Conservation (phyloP, 2,329 filamentous ascomycete species). For the Raffaelea ambrosiae region DNA sequence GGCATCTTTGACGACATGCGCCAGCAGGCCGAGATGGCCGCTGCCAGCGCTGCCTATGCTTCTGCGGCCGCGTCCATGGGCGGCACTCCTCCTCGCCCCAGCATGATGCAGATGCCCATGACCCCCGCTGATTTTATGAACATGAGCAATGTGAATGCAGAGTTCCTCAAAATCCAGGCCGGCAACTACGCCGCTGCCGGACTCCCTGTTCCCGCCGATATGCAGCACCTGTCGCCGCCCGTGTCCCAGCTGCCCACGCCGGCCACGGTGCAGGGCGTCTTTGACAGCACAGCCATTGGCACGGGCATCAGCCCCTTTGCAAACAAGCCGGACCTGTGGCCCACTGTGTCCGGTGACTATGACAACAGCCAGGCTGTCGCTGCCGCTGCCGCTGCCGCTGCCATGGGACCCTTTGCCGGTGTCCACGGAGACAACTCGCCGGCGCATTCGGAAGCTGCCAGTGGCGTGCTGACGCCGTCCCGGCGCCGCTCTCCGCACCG, state of each 20-base stretch:
- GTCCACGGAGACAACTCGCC: slow-evolving; percentile 1
- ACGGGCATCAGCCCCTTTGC: slow-evolving; percentile 27
- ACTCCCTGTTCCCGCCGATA: slow-evolving; percentile 20
- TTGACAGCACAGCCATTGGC: slow-evolving; percentile 24
- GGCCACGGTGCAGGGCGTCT: slow-evolving; percentile 37
- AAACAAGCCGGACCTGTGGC: slow-evolving; percentile 31
- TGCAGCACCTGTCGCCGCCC: slow-evolving; percentile 33
- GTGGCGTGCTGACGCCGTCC: too few species aligned
- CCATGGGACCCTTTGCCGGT: slow-evolving; percentile 3
- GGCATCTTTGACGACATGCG: slow-evolving; percentile 52
- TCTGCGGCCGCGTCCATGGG: slow-evolving; percentile 19
- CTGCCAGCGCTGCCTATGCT: neutral
- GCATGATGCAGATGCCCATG: slow-evolving; percentile 41
- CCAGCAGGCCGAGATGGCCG: slow-evolving; percentile 39
- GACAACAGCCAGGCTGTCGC: too few species aligned
- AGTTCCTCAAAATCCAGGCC: slow-evolving; percentile 25
- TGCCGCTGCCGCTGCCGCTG: too few species aligned
- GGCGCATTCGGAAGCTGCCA: slow-evolving; percentile 10
- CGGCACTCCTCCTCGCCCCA: slow-evolving; percentile 48
- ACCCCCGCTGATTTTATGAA: slow-evolving; percentile 49
- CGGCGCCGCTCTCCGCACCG: slow-evolving; percentile 33
- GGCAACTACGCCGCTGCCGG: slow-evolving; percentile 23
- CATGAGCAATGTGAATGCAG: slow-evolving; percentile 22
- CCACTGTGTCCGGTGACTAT: slow-evolving; percentile 14
- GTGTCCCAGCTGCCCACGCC: slow-evolving; percentile 45